Evolutionary conservation across 1,139 yeast genomes (phyloP).

Genomic region (Suhomyces panamericanus): DNA sequence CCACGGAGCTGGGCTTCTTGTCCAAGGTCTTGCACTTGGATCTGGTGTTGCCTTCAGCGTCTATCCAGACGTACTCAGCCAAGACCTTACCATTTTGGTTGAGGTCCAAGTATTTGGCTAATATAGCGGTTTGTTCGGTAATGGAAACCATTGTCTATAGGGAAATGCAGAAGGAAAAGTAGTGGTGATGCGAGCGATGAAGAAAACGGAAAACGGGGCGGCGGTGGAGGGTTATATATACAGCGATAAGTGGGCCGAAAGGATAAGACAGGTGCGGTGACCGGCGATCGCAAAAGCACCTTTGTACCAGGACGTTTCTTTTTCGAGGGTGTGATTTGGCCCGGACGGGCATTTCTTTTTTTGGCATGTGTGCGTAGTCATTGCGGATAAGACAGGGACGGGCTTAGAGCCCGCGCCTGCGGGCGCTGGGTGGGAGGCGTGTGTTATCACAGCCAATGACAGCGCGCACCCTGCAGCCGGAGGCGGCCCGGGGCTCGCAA

Average conservation of each 20-base stretch:
- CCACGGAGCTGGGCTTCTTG: slow-evolving; percentile 68
- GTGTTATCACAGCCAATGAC: slow-evolving; percentile 13
- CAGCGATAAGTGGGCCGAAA: neutral
- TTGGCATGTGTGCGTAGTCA: neutral
- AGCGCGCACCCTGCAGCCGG: neutral
- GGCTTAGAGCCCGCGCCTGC: neutral
- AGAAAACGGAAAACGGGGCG: slow-evolving; percentile 1
- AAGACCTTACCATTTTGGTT: slow-evolving; percentile 84
- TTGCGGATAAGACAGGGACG: slow-evolving; percentile 5
- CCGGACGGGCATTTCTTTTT: slow-evolving; percentile 7
- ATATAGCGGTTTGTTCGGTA: slow-evolving; percentile 70
- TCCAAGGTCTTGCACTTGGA: slow-evolving; percentile 88
- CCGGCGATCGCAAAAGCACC: neutral
- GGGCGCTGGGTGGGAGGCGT: neutral
- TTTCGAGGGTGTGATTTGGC: neutral
- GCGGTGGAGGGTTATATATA: slow-evolving; percentile 2
- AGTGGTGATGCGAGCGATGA: neutral
- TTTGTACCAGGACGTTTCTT: neutral
- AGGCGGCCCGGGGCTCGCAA: neutral
- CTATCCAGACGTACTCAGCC: slow-evolving; percentile 98
- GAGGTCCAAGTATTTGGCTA: slow-evolving; percentile 79
- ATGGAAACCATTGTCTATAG: slow-evolving; percentile 35
- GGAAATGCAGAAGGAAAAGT: slow-evolving; percentile 1
- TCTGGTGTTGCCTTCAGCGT: slow-evolving; percentile 87
- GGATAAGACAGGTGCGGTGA: slow-evolving; percentile 1